phyloP scores from a whole-genome alignment of 2,329 filamentous ascomycete genomes.

The Nothophaeocryptopus gaeumannii region DNA sequence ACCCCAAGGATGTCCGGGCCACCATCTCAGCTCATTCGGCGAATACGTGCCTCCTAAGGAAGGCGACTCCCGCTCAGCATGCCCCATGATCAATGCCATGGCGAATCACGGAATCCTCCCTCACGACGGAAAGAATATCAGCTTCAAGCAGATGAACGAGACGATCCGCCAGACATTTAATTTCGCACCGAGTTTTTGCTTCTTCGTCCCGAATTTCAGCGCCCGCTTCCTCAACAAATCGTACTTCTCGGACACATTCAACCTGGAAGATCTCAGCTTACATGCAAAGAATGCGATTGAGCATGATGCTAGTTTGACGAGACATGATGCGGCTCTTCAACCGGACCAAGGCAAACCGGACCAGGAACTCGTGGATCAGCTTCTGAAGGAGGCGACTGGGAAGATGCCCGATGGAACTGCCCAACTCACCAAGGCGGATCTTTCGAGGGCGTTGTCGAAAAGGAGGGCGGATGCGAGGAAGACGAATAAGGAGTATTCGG shows the following conservation, averaged over 20 bases:
- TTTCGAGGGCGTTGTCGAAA: constrained; percentile 36
- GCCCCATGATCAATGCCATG: constrained; percentile 32
- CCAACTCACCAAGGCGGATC: constrained; percentile 37
- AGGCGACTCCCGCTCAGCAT: constrained; percentile 34
- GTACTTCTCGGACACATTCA: constrained; percentile 27
- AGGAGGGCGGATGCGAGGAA: constrained; percentile 36
- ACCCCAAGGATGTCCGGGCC: constrained; percentile 35
- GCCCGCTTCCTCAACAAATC: constrained; percentile 31
- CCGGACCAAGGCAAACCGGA: constrained; percentile 41
- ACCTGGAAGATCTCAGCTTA: constrained; percentile 27
- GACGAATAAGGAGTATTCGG: constrained; percentile 37
- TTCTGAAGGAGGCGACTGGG: constrained; percentile 38
- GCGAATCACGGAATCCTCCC: constrained; percentile 33
- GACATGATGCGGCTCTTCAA: constrained; percentile 37
- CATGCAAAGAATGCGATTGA: constrained; percentile 30
- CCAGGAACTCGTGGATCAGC: constrained; percentile 35
- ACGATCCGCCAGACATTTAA: constrained; percentile 31
- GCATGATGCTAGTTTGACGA: constrained; percentile 30
- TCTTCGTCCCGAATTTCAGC: constrained; percentile 30
- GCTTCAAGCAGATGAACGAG: constrained; percentile 26
- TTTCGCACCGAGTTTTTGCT: constrained; percentile 31
- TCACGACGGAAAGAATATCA: constrained; percentile 31
- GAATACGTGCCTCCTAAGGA: constrained; percentile 38
- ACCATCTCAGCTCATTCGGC: constrained; percentile 37
- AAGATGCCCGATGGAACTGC: constrained; percentile 33